phyloP scores from a whole-genome alignment of 2,329 filamentous ascomycete genomes.

The Fusarium tricinctum region DNA sequence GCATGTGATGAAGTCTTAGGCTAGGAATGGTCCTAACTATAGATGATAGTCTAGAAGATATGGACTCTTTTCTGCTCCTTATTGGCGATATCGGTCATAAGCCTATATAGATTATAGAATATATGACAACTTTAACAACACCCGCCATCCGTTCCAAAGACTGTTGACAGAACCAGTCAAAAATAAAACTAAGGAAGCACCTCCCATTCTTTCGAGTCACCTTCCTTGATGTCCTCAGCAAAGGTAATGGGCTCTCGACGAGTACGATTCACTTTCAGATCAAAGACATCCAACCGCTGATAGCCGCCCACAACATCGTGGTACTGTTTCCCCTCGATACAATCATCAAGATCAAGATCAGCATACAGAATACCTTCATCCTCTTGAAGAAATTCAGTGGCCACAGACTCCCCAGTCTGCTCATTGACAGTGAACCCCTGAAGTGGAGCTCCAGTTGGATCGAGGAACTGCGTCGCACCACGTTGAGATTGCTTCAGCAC shows the following conservation, averaged over 20 bases:
- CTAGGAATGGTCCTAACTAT: too few relatives aligned
- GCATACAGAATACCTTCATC: conserved; percentile 66
- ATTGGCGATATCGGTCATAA: too few relatives aligned
- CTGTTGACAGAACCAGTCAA: too few relatives aligned
- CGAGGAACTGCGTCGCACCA: conserved; percentile 65
- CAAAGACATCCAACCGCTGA: conserved; percentile 68
- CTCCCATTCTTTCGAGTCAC: not conserved
- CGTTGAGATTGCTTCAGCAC: conserved; percentile 57
- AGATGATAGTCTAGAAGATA: too few relatives aligned
- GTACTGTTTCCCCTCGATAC: conserved; percentile 69
- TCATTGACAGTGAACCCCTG: conserved; percentile 55
- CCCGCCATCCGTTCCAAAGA: too few relatives aligned
- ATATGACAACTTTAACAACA: too few relatives aligned
- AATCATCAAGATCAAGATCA: conserved; percentile 63
- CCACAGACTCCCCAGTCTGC: conserved; percentile 31
- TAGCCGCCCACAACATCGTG: conserved; percentile 70
- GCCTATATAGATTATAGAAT: too few relatives aligned
- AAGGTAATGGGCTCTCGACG: conserved; percentile 55
- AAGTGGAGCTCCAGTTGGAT: conserved; percentile 62
- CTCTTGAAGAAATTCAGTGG: conserved; percentile 57
- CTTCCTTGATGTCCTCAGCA: not conserved
- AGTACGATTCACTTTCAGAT: conserved; percentile 62
- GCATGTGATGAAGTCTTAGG: not conserved
- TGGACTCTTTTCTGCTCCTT: too few relatives aligned
- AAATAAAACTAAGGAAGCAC: not conserved